Evolutionary conservation across 2,329 filamentous ascomycete species (phyloP).

Genomic region (Metarhizium humberi): DNA sequence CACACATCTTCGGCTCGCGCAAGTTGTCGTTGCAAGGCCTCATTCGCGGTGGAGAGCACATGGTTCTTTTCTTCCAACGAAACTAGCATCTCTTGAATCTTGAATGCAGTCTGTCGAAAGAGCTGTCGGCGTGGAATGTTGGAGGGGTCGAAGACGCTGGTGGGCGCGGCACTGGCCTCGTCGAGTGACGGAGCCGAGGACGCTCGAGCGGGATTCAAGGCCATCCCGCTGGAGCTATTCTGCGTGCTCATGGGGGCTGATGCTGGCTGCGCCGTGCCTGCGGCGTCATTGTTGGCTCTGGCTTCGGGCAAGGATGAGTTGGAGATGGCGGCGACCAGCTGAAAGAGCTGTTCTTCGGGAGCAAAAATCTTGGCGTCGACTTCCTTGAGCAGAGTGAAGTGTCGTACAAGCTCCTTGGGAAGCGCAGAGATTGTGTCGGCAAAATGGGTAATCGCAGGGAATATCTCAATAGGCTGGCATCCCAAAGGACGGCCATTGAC

Average conservation of each 20-base stretch:
- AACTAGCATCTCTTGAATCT: slow-evolving; percentile 75
- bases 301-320: slow-evolving; percentile 38
- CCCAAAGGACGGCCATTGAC: slow-evolving; percentile 32
- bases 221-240: slow-evolving; percentile 35
- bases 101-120: slow-evolving; percentile 68
- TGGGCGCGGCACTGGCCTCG: slow-evolving; percentile 27
- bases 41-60: slow-evolving; percentile 85
- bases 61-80: slow-evolving; percentile 97
- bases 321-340: slow-evolving; percentile 59
- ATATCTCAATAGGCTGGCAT: slow-evolving; percentile 56
- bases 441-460: slow-evolving; percentile 63
- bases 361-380: slow-evolving; percentile 94
- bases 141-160: slow-evolving; percentile 40
- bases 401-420: slow-evolving; percentile 87
- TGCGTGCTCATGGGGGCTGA: slow-evolving; percentile 41
- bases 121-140: slow-evolving; percentile 61
- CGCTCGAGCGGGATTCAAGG: slow-evolving; percentile 25
- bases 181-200: slow-evolving; percentile 29
- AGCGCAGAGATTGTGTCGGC: slow-evolving; percentile 87
- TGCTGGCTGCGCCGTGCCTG: slow-evolving; percentile 29
- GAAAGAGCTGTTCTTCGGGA: slow-evolving; percentile 72
- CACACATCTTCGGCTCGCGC: slow-evolving; percentile 78
- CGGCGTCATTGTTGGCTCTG: slow-evolving; percentile 34
- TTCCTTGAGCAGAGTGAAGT: slow-evolving; percentile 93
- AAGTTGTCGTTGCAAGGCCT: slow-evolving; percentile 78